phyloP scores from a whole-genome alignment of 371 early-diverging fungal genomes.

The Apophysomyces variabilis region DNA sequence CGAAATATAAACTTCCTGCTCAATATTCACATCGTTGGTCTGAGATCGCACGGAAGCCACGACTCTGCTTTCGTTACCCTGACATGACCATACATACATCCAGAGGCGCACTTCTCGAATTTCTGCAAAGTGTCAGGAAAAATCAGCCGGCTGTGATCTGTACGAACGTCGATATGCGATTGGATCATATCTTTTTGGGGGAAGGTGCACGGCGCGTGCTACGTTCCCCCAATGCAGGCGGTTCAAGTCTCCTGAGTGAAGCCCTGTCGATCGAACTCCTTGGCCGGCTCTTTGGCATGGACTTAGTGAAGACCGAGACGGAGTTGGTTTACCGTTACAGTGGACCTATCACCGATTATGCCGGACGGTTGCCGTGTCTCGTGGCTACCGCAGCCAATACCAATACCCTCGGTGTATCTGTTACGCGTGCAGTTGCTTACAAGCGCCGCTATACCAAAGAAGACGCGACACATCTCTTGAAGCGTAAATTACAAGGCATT shows the following conservation, averaged over 20 bases:
- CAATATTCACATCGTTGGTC: background rate
- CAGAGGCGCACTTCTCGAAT: slow-evolving; percentile 18
- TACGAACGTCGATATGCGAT: slow-evolving; percentile 27
- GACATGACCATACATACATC: slow-evolving; percentile 38
- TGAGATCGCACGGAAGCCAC: background rate
- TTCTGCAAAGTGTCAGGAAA: slow-evolving; percentile 14
- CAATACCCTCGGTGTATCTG: slow-evolving; percentile 52
- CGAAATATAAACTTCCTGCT: background rate
- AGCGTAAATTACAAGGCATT: slow-evolving; percentile 52
- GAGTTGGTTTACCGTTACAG: slow-evolving; percentile 48
- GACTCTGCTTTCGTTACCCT: slow-evolving; percentile 25
- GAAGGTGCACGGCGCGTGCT: slow-evolving; percentile 33
- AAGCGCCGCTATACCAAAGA: slow-evolving; percentile 38
- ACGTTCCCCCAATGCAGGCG: slow-evolving; percentile 58
- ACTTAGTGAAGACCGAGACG: slow-evolving; percentile 58
- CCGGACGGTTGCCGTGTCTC: slow-evolving; percentile 28
- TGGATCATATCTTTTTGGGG: slow-evolving; percentile 2
- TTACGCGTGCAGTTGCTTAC: slow-evolving; percentile 59
- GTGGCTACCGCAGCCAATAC: background rate
- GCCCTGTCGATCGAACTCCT: slow-evolving; percentile 59
- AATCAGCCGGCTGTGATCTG: slow-evolving; percentile 18
- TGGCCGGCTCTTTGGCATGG: slow-evolving; percentile 49
- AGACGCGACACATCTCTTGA: slow-evolving; percentile 49
- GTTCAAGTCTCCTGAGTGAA: slow-evolving; percentile 54
- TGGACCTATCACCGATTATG: slow-evolving; percentile 63